Percentiles rank a stretch among this genome's conserved stretches.
These are phyloP conservation scores for Musa balbisiana DNA, from an alignment of 202 grass and related monocot species.

Conservation along the genomic window DNA sequence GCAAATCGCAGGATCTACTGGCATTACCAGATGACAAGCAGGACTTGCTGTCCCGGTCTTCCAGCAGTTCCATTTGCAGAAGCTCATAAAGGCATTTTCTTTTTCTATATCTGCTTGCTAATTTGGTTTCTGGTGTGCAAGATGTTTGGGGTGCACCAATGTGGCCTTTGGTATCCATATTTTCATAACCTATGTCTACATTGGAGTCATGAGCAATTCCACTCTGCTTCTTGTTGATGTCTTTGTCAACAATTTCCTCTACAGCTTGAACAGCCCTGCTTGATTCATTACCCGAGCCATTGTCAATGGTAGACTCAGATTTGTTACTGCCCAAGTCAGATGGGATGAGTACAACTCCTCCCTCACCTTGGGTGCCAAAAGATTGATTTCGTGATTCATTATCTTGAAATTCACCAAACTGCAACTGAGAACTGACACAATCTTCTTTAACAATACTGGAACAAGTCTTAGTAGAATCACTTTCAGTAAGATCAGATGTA, in stretches of 20 bases:
- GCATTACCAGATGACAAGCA: slow-evolving; percentile 16
- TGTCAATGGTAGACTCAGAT: slow-evolving; percentile 13
- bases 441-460: slow-evolving; percentile 13
- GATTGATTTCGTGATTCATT: neutral
- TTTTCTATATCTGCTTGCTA: slow-evolving; percentile 41
- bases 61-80: slow-evolving; percentile 64
- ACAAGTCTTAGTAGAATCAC: slow-evolving; percentile 15
- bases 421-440: slow-evolving; percentile 1
- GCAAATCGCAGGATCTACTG: slow-evolving; percentile 19
- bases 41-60: slow-evolving; percentile 39
- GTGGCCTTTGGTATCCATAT: slow-evolving; percentile 17
- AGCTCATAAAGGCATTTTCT: slow-evolving; percentile 77
- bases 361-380: slow-evolving; percentile 22
- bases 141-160: slow-evolving; percentile 13
- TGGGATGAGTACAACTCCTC: slow-evolving; percentile 16
- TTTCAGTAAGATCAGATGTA: slow-evolving; percentile 28
- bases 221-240: slow-evolving; percentile 23
- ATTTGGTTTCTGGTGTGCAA: slow-evolving; percentile 26
- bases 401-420: slow-evolving; percentile 20
- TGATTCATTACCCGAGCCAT: slow-evolving; percentile 20
- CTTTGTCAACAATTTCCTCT: slow-evolving; percentile 31
- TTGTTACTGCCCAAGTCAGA: neutral
- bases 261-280: slow-evolving; percentile 35
- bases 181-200: slow-evolving; percentile 7
- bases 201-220: slow-evolving; percentile 16